Evolutionary conservation across 164 flowering plant genomes (phyloP), one percentile per base, ranked within the genome.

Genomic region (Tetracentron sinense): DNA sequence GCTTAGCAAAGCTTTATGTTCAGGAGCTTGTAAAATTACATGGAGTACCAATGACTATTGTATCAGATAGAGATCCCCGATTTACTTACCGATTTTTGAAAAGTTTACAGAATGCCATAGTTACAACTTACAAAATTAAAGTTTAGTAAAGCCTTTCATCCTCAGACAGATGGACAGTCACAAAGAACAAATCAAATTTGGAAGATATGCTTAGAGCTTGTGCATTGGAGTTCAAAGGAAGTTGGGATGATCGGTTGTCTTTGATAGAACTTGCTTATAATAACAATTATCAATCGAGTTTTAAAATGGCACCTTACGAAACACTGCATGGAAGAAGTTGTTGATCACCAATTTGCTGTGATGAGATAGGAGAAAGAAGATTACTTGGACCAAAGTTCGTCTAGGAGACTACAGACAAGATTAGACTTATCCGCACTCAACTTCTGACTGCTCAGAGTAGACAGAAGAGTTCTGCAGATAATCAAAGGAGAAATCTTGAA

Each of bases 1-100:
- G 0, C 3, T 28, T 52, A 21, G 66, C 22, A 0, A 17, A 49
- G 17, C 7, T 62, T 0, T 69, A 64, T 21, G 6, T 61, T 6
- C 1, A 26, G 20, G 33, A 61, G n/a, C n/a, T n/a, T n/a, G n/a
- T n/a, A n/a, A n/a, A n/a, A 14, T 20, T 59, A 3, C 42, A 60
- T 52, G 42, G 59, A 10, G 33, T 35, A 0, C 66, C 61, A 14
- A 1, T 30, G 0, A 0, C 48, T 17, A 68, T 62, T n/a, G 33
- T 61, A 0, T 68, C 26, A 15, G 42, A 61, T 54, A 11, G 17
- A 20, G 60, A 61, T 10, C 23, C 30, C 0, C 6, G 31, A 4
- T 61, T 49, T 33, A 68, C 71, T 0, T 61, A 38, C 1, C 35
- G 31, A 0, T 67, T 59, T n/a, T 60, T 47, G 59, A 0, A 22